Base-by-base conservation (phyloP, 192 early-diverging fungal species). In the Coemansia sp. region DNA sequence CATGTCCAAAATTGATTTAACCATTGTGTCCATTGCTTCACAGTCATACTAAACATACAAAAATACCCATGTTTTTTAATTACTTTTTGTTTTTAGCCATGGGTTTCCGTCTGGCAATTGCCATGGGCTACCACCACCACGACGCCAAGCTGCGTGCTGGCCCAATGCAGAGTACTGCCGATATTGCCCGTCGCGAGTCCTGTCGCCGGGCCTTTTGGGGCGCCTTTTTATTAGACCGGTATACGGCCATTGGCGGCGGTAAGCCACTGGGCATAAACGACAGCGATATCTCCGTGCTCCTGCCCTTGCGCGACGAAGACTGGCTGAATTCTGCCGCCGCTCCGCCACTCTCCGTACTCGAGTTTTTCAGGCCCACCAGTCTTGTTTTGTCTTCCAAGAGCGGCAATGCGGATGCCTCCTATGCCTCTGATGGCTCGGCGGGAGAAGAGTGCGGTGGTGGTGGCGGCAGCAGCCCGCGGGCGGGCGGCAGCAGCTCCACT, bases 181-280 rank as follows among this genome's bases (percentile, higher is more conserved):
- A 79, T 16, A 79, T 79, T 73, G 64, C 69, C 4, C 62, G 64
- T 14, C 73, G 74, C 42, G 81, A 84, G 51, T 67, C 70, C 6
- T 79, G 77, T n/a, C 73, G 81, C 24, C 81, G 81, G 24, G 74
- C 77, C 9, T 84, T 84, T 54, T 84, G 81, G 81, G 77, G 73
- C 7, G 77, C 77, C 19, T 84, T 79, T 19, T 39, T 79, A 1
- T 70, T 84, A 4, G 77, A 79, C 53, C 73, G 81, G 9, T 84
- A 84, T 39, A 84, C 73, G 35, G 76, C 77, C 54, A 84, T 84
- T 60, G 74, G 76, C 24, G 77, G 77, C 37, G 81, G 81, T 8
- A 78, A 84, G 73, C 68, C 81, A 6, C 70, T 84, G 59, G 81
- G 81, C 4, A 84, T 84, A 17, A 84, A 84, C 48, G 81, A 84